phyloP scores from a whole-genome alignment of 192 early-diverging fungal genomes.

The Backusella mclennaniae region DNA sequence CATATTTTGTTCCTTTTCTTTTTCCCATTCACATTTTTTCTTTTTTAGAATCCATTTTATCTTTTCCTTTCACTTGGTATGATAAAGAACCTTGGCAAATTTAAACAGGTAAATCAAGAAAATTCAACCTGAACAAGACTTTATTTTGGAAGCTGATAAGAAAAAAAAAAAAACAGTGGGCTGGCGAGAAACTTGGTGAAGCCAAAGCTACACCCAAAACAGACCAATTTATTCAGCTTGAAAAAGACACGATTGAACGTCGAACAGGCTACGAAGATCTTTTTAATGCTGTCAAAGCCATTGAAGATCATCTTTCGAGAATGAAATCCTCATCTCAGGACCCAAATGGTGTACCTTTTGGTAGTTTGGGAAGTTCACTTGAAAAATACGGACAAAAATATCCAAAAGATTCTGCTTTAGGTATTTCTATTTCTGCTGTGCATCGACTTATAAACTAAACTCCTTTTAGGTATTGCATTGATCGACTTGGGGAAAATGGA shows the following conservation, averaged over 20 bases:
- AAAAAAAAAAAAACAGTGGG: constrained; percentile 45
- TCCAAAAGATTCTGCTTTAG: constrained; percentile 35
- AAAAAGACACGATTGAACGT: constrained; percentile 69
- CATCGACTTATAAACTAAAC: constrained; percentile 21
- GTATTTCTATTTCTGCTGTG: constrained; percentile 28
- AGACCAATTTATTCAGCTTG: constrained; percentile 81
- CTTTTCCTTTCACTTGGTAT: constrained; percentile 10
- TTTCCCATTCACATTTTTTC: neutral
- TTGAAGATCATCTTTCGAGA: constrained; percentile 53
- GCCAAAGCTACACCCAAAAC: constrained; percentile 66
- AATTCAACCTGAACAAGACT: neutral
- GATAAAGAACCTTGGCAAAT: constrained; percentile 65
- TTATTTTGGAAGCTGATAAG: neutral
- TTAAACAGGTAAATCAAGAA: constrained; percentile 53
- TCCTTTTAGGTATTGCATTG: constrained; percentile 46
- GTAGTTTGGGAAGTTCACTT: constrained; percentile 66
- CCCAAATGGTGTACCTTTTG: constrained; percentile 59
- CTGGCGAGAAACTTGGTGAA: constrained; percentile 79
- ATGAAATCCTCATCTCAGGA: constrained; percentile 65
- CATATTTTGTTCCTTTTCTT: constrained; percentile 28
- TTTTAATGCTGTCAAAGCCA: constrained; percentile 48
- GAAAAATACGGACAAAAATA: constrained; percentile 55
- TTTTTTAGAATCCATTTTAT: neutral
- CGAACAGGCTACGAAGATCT: constrained; percentile 65
- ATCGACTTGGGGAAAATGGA: constrained; percentile 49